phyloP scores from a whole-genome alignment of 2,329 filamentous ascomycete species.

The Hypocreales sp. region DNA sequence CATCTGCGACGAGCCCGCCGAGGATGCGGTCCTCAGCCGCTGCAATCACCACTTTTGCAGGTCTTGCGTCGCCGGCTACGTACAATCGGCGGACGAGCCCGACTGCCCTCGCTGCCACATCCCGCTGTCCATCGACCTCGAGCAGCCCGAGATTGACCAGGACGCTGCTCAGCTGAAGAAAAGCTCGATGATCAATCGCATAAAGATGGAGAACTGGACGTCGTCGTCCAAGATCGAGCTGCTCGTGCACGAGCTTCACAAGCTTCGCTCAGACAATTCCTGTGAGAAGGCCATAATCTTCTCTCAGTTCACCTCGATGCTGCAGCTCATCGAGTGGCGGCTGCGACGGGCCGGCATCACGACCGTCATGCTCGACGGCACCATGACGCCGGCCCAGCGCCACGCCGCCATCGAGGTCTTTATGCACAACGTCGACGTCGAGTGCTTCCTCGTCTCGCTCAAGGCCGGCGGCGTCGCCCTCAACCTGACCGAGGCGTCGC shows the following conservation, averaged over 20 bases:
- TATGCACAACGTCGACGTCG: slow-evolving; percentile 87
- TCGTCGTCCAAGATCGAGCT: slow-evolving; percentile 97
- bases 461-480: slow-evolving; percentile 93
- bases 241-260: slow-evolving; percentile 85
- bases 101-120: slow-evolving; percentile 92
- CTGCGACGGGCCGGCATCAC: slow-evolving; percentile 92
- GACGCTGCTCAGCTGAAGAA: slow-evolving; percentile 80
- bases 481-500: slow-evolving; percentile 86
- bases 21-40: slow-evolving; percentile 81
- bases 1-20: slow-evolving; percentile 91
- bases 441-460: slow-evolving; percentile 89
- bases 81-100: slow-evolving; percentile 59
- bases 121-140: slow-evolving; percentile 73
- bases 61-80: slow-evolving; percentile 31
- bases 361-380: slow-evolving; percentile 95
- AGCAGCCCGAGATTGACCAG: slow-evolving; percentile 90
- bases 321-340: slow-evolving; percentile 94
- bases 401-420: slow-evolving; percentile 92
- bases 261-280: slow-evolving; percentile 78
- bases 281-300: slow-evolving; percentile 97
- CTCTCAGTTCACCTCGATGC: slow-evolving; percentile 92
- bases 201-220: slow-evolving; percentile 98
- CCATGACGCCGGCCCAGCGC: slow-evolving; percentile 87
- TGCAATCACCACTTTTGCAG: slow-evolving; percentile 67
- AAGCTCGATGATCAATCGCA: slow-evolving; percentile 93